Evolutionary conservation across 1,284 basidiomycete genomes (phyloP), one percentile per base, ranked within the genome.

Genomic region (Fereydounia khargensis): DNA sequence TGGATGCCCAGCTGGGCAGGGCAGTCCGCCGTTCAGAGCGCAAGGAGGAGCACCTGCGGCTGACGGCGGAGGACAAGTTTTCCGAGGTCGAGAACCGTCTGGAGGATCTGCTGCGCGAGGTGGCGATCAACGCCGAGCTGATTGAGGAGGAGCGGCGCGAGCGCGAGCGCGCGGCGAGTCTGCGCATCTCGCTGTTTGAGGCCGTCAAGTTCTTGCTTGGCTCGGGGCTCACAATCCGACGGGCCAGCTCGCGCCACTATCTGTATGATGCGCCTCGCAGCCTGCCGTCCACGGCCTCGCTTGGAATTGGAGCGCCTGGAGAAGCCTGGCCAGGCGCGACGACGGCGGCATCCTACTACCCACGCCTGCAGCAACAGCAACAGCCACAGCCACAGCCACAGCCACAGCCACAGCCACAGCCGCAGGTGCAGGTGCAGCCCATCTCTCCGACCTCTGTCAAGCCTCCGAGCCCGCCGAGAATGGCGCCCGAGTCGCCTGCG

Each of bases 1-100:
- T 76, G 39, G 74, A 77, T 23, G 47, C 72, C 6, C 66, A 73
- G 36, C 64, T 78, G 3, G 55, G 52, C 13, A 67, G 74, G 23
- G 68, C 74, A 1, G 64, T 78, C 27, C 63, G 73, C 30, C 56
- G 71, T 16, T 69, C 57, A 22, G 69, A 68, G 47, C 49, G 59
- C 35, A 70, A 70, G 48, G 69, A 70, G 39, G 69, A 70, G 35
- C 53, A 70, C 20, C 51, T 70, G 8, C 53, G 68, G 17, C 30
- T 66, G 28, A 54, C 47, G 9, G 55, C 68, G 7, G 69, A 70
- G 20, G 69, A 70, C 25, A 70, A 70, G 47, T 70, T 72, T 35
- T 48, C 41, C 34, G 47, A 68, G 20, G 63, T 72, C 34, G 69
- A 72, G 21, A 50, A 52, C 39, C 51, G 68, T 24, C 47, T 72